Evolutionary conservation across 164 flowering plant species (phyloP), one percentile per base, ranked within the genome.

Genomic region (Saururus chinensis): DNA sequence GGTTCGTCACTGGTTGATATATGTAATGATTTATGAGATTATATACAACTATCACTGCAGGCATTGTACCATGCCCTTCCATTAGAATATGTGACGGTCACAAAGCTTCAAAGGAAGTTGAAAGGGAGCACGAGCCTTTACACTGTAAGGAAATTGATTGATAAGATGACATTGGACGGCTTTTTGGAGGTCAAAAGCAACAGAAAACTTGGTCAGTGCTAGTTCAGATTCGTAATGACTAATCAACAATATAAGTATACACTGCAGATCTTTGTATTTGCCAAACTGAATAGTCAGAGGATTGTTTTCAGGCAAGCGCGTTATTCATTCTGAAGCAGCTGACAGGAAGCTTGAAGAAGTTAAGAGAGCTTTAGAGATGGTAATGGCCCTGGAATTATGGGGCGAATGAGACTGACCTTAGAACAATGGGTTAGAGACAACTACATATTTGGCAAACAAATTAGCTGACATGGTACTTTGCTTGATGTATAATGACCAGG

Each of bases 21-120:
- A 1, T 12, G 8, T 25, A 22, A 25, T 6, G 19, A 22, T 56
- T 13, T 9, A 14, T 16, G 30, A 41, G 6, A 21, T 51, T 16
- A 16, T 16, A 60, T 60, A 14, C 62, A 60, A 60, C 26, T 35
- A 9, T 30, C 22, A 40, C 53, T 72, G 73, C 84, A 92, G 98
- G 98, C 95, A 37, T 64, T 89, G 64, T 89, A 77, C 72, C 79
- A 85, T 73, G 86, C 91, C 65, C 96, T 92, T 63, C 88, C 92
- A 14, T 78, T 89, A 96, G 72, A 79, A n/a, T 89, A 87, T 67
- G 77, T 92, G 54, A 75, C 89, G 0, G 67, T 77, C 30, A 59
- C 86, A 51, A 92, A 85, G 75, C 91, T 92, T 76, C 92, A 84
- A 68, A 79, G 40, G 63, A 81, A 80, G 78, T 79, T 92, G 45